Evolutionary conservation across 805 yeast genomes (phyloP).

Genomic region (Clavispora vitiphila): DNA sequence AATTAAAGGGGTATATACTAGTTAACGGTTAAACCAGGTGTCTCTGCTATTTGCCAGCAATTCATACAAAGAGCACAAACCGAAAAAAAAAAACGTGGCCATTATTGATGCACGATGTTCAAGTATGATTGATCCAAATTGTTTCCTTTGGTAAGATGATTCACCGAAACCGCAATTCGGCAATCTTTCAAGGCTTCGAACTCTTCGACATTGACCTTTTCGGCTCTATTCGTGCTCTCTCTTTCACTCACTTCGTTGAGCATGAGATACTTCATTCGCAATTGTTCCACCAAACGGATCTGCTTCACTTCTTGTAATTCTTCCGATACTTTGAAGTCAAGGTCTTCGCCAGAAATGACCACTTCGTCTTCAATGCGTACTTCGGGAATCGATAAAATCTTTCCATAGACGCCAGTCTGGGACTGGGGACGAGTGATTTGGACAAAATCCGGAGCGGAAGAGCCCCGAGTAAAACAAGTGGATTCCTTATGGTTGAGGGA

Average conservation of each 20-base stretch:
- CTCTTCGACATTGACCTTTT: constrained; percentile 3
- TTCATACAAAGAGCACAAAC: not conserved
- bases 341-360: not conserved
- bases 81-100: too few species aligned
- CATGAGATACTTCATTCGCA: constrained; percentile 5
- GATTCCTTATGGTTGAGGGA: constrained; percentile 21
- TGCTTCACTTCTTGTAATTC: constrained; percentile 1
- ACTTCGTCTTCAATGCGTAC: not conserved
- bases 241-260: not conserved
- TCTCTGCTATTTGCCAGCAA: not conserved
- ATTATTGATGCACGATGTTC: not conserved
- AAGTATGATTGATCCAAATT: constrained; percentile 2
- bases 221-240: constrained; percentile 1
- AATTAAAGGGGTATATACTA: not conserved
- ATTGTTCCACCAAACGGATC: not conserved
- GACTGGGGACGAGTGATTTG: constrained; percentile 3
- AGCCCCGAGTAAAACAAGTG: constrained; percentile 15
- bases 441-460: constrained; percentile 5
- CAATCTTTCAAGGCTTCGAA: constrained; percentile 6
- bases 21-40: not conserved
- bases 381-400: constrained; percentile 6
- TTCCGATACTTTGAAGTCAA: constrained; percentile 6
- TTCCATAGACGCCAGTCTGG: constrained; percentile 2
- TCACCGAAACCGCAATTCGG: constrained; percentile 8
- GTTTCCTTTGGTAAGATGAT: constrained; percentile 5